A percentile compares a stretch with the other conserved stretches of the same genome.
phyloP scores from a whole-genome alignment of 371 early-diverging fungal genomes.

The Blastocladiella emersonii region DNA sequence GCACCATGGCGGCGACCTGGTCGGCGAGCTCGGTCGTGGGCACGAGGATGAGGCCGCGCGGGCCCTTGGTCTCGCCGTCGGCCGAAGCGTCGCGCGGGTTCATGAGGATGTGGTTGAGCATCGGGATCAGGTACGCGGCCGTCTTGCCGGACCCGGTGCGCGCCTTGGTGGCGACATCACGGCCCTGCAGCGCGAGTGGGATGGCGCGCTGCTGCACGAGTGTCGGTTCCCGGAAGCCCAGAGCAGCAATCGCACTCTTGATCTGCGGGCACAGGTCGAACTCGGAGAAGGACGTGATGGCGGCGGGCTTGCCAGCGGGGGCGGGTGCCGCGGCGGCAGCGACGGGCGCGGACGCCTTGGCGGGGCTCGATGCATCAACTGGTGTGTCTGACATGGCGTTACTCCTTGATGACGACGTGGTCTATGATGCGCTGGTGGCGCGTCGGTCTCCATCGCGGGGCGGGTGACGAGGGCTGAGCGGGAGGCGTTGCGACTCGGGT shows the following conservation, averaged over 20 bases:
- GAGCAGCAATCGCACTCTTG: slow-evolving; percentile 3
- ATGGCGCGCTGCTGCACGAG: slow-evolving; percentile 87
- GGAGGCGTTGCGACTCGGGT: too few species aligned
- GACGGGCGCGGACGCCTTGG: too few species aligned
- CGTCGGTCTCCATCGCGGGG: too few species aligned
- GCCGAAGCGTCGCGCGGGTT: slow-evolving; percentile 2
- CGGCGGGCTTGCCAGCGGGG: too few species aligned
- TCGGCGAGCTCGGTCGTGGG: slow-evolving; percentile 94
- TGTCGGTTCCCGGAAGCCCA: slow-evolving; percentile 49
- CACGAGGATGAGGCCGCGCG: slow-evolving; percentile 65
- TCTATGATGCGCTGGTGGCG: too few species aligned
- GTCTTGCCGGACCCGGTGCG: slow-evolving; percentile 99
- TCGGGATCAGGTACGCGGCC: slow-evolving; percentile 88
- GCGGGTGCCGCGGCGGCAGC: too few species aligned
- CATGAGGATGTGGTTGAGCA: slow-evolving; percentile 74
- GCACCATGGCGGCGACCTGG: slow-evolving; percentile 67
- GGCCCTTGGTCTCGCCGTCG: slow-evolving; percentile 1
- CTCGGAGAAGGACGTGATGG: not conserved
- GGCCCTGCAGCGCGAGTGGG: slow-evolving; percentile 87
- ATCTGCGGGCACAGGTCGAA: slow-evolving; percentile 8
- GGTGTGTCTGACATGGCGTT: too few species aligned
- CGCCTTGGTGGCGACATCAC: slow-evolving; percentile 95
- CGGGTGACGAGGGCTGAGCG: too few species aligned
- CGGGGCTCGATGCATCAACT: too few species aligned
- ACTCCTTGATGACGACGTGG: too few species aligned